Conservation (phyloP, 306 rosid genomes). For the Cucurbita pepo region DNA sequence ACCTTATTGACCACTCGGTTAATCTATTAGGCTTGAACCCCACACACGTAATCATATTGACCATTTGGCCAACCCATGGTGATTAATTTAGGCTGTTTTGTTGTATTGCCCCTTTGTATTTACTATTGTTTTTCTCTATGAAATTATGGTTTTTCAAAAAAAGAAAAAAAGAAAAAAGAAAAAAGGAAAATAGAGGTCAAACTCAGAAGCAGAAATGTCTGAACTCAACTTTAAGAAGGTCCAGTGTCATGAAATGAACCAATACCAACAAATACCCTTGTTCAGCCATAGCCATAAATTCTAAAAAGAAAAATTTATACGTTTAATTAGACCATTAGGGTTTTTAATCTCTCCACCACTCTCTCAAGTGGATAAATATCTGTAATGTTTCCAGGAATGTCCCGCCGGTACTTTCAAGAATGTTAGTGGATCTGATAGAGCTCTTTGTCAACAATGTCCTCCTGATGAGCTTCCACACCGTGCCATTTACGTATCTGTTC, state of each 20-base stretch:
- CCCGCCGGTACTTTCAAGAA: constrained; percentile 90
- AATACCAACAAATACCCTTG: background rate
- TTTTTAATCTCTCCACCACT: background rate
- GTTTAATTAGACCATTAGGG: background rate
- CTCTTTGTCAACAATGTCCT: constrained; percentile 73
- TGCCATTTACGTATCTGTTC: constrained; percentile 52
- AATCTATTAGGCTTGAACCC: too few species aligned
- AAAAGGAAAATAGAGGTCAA: too few species aligned
- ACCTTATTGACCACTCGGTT: too few species aligned
- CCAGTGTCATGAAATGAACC: background rate
- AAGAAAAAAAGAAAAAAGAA: too few species aligned
- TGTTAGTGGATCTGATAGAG: constrained; percentile 64
- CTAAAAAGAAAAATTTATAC: background rate
- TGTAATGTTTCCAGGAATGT: constrained; percentile 54
- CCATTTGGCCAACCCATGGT: too few species aligned
- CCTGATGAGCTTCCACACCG: constrained; percentile 66
- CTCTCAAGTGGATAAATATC: constrained; percentile 5
- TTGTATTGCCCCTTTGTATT: too few species aligned
- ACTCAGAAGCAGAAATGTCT: too few species aligned
- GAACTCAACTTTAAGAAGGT: too few species aligned
- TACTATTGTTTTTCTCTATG: too few species aligned
- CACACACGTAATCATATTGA: too few species aligned
- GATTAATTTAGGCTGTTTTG: too few species aligned
- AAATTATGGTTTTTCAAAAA: too few species aligned
- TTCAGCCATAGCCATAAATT: background rate